phyloP scores from a whole-genome alignment of 257 asterid species.

The Solanum sparsipilum region DNA sequence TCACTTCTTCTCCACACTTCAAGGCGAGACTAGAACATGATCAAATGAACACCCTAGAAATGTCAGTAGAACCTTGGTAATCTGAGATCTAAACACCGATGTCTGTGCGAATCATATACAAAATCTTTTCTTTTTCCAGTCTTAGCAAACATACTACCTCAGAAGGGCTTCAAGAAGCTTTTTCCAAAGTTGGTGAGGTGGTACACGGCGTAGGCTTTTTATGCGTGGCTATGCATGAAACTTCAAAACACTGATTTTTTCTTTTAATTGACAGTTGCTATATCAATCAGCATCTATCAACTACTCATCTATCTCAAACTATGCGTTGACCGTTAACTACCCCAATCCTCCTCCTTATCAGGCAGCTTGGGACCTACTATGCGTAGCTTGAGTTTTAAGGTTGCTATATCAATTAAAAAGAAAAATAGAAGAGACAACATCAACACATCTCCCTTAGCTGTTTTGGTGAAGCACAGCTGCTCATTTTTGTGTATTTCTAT shows the following conservation, averaged over 20 bases:
- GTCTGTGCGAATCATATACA: not conserved
- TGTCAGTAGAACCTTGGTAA: not conserved
- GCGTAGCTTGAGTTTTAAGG: not conserved
- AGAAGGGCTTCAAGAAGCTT: not conserved
- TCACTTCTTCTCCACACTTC: not conserved
- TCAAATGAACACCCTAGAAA: not conserved
- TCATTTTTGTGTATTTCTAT: not conserved
- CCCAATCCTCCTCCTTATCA: not conserved
- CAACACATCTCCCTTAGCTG: not conserved
- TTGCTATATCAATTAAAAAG: not conserved
- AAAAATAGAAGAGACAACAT: not conserved
- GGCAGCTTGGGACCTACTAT: not conserved
- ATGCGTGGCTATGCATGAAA: not conserved
- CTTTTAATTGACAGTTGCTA: not conserved
- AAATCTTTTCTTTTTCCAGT: not conserved
- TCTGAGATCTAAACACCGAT: not conserved
- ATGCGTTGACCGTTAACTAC: not conserved
- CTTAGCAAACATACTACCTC: not conserved
- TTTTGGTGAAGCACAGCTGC: not conserved
- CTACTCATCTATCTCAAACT: not conserved
- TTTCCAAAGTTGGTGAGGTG: not conserved
- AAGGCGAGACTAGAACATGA: not conserved
- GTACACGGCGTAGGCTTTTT: not conserved
- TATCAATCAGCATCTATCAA: not conserved
- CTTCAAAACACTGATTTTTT: not conserved